Percentiles rank a stretch among this genome's conserved stretches.
Evolutionary conservation across 2,329 filamentous ascomycete genomes (phyloP).

Genomic region (Cladosporium sp.): DNA sequence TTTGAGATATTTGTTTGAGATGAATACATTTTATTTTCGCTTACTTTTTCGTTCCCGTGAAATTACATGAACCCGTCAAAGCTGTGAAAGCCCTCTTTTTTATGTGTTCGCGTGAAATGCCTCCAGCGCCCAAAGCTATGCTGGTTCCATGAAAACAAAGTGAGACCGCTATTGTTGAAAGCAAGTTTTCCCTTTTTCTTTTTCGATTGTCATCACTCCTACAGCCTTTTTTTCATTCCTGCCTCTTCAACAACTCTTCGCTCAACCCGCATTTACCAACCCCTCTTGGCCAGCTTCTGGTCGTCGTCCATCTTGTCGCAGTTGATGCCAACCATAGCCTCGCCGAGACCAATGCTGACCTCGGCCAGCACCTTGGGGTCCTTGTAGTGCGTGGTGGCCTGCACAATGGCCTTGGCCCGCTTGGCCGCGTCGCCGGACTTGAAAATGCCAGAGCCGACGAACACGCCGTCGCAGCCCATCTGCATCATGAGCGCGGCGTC

Average conservation of each 20-base stretch:
- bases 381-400: conserved; percentile 85
- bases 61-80: not conserved
- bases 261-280: conserved; percentile 59
- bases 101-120: not conserved
- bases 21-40: not conserved
- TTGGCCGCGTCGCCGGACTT: conserved; percentile 89
- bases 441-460: conserved; percentile 96
- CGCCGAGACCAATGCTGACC: conserved; percentile 83
- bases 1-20: not conserved
- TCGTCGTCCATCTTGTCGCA: conserved; percentile 69
- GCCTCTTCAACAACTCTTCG: not conserved
- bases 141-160: not conserved
- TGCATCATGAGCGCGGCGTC: conserved; percentile 99
- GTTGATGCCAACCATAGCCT: conserved; percentile 97
- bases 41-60: too few relatives aligned
- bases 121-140: conserved; percentile 11
- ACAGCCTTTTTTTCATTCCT: not conserved
- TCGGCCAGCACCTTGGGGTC: conserved; percentile 83
- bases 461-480: conserved; percentile 94
- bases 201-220: not conserved
- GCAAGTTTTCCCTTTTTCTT: too few relatives aligned
- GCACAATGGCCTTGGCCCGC: conserved; percentile 90
- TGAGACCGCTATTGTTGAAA: not conserved
- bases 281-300: conserved; percentile 79
- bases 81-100: not conserved